Percentiles rank a stretch among this genome's conserved stretches.
phyloP scores from a whole-genome alignment of 306 rosid species.

The Cucurbita pepo region DNA sequence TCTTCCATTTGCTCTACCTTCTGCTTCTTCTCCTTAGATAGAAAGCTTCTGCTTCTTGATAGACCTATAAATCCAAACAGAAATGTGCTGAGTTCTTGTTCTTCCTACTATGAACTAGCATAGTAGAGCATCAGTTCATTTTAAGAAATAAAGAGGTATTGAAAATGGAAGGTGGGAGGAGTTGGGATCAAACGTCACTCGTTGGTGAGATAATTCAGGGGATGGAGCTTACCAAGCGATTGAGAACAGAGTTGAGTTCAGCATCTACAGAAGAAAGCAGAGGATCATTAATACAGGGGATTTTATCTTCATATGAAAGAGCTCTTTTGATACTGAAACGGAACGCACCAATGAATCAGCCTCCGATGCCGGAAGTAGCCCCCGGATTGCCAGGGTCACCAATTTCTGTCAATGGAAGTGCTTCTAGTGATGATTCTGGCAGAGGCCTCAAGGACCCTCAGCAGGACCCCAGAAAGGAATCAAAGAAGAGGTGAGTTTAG shows the following conservation, averaged over 20 bases:
- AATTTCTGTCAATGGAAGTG: constrained; percentile 36
- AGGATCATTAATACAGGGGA: constrained; percentile 35
- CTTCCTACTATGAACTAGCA: neutral
- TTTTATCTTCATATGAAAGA: constrained; percentile 53
- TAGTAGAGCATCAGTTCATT: neutral
- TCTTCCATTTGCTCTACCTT: neutral
- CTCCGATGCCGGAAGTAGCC: neutral
- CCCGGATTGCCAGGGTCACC: constrained; percentile 32
- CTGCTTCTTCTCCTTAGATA: neutral
- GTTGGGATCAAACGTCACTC: constrained; percentile 41
- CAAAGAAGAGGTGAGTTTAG: constrained; percentile 55
- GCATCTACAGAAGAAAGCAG: constrained; percentile 23
- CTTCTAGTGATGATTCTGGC: constrained; percentile 32
- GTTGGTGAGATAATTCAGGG: constrained; percentile 49
- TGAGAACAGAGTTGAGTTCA: constrained; percentile 26
- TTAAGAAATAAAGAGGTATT: neutral
- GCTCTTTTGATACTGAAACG: constrained; percentile 45
- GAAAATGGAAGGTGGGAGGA: constrained; percentile 33
- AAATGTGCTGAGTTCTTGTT: neutral
- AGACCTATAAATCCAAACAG: neutral
- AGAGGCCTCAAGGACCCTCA: constrained; percentile 16
- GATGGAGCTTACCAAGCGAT: constrained; percentile 50
- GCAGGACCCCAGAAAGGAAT: constrained; percentile 15
- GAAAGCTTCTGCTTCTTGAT: constrained; percentile 1
- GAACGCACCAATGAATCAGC: constrained; percentile 16